Base-by-base conservation (phyloP, 148 eudicot species). In the Vaccinium corymbosum region DNA sequence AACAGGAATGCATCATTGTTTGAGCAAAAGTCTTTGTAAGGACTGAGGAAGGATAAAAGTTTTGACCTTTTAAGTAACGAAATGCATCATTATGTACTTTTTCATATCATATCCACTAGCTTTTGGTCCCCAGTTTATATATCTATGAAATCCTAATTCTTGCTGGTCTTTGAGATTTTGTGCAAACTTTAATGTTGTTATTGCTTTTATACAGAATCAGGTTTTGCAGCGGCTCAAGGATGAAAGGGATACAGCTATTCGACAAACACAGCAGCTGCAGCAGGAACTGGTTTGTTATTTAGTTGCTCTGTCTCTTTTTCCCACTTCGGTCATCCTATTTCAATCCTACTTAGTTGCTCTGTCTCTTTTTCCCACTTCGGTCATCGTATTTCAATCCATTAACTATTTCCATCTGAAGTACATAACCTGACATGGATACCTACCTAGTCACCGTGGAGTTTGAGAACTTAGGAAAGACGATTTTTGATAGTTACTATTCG, bases 191-290 rank as follows among this genome's bases (percentile, higher is more conserved):
- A 59, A 83, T 50, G 17, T 27, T 66, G 66, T n/a, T 15, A 27
- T 29, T 80, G 52, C 14, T 42, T 38, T 59, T 57, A n/a, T 81
- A 70, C 81, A 91, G 92, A 90, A 85, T 86, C 92, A 87, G 79
- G 90, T 62, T 55, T 61, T 95, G 85, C 90, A 92, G 85, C 89
- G 86, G 7, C 84, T 91, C 66, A 92, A 89, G 88, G 93, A 89
- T 35, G 97, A 94, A 75, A 92, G 93, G 82, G 97, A 95, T 91
- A 89, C 91, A 79, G 93, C 88, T 83, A 86, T 93, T 66, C 92
- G 86, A 80, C 94, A 90, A 86, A 91, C 93, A 27, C 90, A 91
- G 62, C 93, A 90, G 78, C 92, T 95, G 68, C 93, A 91, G 89
- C 89, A 88, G 81, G 94, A 95, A 73, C 78, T 95, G 93, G 98